These are phyloP conservation scores for Eucalyptus brandiana DNA, from an alignment of 345 rosid species.

Conservation along the genomic window DNA sequence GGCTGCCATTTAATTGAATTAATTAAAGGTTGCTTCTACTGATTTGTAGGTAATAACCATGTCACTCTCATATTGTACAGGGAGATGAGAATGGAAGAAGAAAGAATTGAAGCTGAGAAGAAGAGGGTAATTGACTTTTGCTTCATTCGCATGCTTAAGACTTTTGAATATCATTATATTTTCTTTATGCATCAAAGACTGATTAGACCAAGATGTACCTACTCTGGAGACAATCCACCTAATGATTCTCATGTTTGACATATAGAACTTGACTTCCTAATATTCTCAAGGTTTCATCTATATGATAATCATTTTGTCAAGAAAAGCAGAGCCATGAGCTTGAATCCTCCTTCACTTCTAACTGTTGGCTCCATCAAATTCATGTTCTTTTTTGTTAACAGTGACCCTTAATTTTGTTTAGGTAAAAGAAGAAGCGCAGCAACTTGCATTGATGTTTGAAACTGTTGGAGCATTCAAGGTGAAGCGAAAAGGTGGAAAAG, in stretches of 20 bases:
- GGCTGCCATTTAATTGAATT: neutral
- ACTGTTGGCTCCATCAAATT: neutral
- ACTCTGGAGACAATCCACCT: neutral
- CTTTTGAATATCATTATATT: neutral
- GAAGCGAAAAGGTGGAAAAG: slow-evolving; percentile 93
- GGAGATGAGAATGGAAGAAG: slow-evolving; percentile 81
- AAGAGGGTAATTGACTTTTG: slow-evolving; percentile 43
- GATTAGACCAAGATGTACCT: neutral
- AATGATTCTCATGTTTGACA: neutral
- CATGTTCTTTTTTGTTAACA: neutral
- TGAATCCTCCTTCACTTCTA: neutral
- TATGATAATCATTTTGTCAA: neutral
- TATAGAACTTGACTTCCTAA: neutral
- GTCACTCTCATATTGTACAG: slow-evolving; percentile 8
- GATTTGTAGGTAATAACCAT: neutral
- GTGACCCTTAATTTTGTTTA: neutral
- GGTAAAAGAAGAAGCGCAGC: slow-evolving; percentile 95
- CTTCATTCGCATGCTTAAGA: neutral
- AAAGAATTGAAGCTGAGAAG: slow-evolving; percentile 90
- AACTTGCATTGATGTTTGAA: slow-evolving; percentile 72
- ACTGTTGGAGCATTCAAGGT: slow-evolving; percentile 92
- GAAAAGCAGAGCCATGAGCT: neutral
- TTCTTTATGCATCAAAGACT: neutral
- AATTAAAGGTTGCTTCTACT: neutral
- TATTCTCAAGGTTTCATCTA: neutral